phyloP scores from a whole-genome alignment of 257 asterid species.

The Capsicum pubescens region DNA sequence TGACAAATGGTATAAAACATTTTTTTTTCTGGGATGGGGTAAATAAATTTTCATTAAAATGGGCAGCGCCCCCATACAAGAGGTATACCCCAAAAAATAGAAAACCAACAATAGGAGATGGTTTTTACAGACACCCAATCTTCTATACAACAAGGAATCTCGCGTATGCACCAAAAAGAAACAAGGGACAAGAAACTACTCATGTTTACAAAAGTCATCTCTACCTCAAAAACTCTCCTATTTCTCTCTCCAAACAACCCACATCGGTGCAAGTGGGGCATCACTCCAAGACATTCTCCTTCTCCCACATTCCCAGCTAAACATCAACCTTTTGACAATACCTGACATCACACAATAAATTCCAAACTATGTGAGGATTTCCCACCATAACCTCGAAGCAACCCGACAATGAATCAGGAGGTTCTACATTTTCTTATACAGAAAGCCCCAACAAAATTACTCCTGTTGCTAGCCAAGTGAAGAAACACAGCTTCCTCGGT shows the following conservation, averaged over 20 bases:
- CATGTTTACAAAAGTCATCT: neutral
- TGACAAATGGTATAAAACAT: neutral
- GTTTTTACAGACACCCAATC: neutral
- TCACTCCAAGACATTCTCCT: neutral
- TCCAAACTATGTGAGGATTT: neutral
- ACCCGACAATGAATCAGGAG: constrained; percentile 3
- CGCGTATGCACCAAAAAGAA: constrained; percentile 7
- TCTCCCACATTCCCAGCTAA: neutral
- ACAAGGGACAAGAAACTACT: neutral
- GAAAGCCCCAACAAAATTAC: neutral
- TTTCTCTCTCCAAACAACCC: constrained; percentile 1
- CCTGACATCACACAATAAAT: constrained; percentile 7
- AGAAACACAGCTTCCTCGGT: neutral
- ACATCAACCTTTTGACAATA: neutral
- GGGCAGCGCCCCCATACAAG: neutral
- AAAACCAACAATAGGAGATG: neutral
- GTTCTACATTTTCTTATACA: neutral
- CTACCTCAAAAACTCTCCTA: constrained; percentile 3
- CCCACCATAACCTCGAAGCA: constrained; percentile 13
- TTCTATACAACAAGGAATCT: constrained; percentile 18
- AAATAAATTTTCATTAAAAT: neutral
- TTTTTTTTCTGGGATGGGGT: neutral
- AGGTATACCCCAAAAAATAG: neutral
- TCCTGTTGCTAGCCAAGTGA: neutral
- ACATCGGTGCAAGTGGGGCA: constrained; percentile 5